These are phyloP conservation scores for Ceratobasidium sp. DNA, from an alignment of 1,284 basidiomycete genomes.

Conservation along the genomic window DNA sequence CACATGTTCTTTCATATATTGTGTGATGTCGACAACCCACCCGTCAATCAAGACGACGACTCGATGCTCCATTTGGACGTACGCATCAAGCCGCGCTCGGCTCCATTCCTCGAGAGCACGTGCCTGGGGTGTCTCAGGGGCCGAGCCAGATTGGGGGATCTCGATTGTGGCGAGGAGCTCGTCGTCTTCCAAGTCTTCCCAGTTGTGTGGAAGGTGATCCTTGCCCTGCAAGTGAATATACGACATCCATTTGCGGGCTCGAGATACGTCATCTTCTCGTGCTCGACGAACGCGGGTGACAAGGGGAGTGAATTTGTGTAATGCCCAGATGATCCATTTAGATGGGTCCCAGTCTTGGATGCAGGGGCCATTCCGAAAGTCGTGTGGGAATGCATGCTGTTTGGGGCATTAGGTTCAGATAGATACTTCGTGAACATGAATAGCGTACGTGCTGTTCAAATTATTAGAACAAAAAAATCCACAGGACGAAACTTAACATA, in stretches of 20 bases:
- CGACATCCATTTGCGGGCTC: conserved; percentile 54
- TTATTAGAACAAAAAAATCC: conserved; percentile 26
- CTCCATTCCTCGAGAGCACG: conserved; percentile 51
- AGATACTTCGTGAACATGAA: conserved; percentile 53
- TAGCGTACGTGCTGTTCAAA: conserved; percentile 43
- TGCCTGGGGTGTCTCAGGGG: conserved; percentile 1
- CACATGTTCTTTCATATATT: conserved; percentile 75
- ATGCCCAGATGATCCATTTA: conserved; percentile 75
- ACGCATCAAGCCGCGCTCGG: conserved; percentile 58
- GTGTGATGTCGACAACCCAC: conserved; percentile 70
- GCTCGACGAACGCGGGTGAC: conserved; percentile 63
- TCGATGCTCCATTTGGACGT: conserved; percentile 52
- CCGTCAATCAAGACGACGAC: conserved; percentile 67
- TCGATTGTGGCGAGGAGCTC: background rate
- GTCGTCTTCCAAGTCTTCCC: conserved; percentile 43
- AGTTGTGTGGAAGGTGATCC: conserved; percentile 49
- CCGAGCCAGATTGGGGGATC: background rate
- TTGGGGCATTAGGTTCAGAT: conserved; percentile 20
- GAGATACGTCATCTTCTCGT: conserved; percentile 64
- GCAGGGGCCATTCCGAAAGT: conserved; percentile 73
- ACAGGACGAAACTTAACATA: conserved; percentile 54
- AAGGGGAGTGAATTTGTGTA: conserved; percentile 66
- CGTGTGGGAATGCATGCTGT: conserved; percentile 81
- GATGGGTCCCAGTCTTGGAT: conserved; percentile 79
- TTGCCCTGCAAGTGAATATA: conserved; percentile 64